Conservation (phyloP, 345 rosid genomes). For the Brassica incana region DNA sequence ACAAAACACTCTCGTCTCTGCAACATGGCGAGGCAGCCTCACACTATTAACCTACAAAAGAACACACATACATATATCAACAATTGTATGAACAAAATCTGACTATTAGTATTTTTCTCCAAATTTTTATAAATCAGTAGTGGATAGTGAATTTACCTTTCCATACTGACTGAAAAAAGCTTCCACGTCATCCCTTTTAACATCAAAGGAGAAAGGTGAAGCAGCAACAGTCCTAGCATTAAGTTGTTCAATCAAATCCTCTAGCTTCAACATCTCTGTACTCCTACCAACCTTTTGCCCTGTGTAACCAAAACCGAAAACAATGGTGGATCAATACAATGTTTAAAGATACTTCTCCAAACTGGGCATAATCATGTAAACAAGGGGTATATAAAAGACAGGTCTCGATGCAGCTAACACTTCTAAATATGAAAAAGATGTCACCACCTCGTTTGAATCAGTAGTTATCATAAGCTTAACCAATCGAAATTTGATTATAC, state of each 20-base stretch:
- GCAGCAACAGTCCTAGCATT: slow-evolving; percentile 75
- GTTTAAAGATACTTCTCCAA: background rate
- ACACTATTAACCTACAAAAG: slow-evolving; percentile 71
- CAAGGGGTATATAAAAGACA: background rate
- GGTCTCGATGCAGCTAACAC: background rate
- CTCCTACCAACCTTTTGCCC: slow-evolving; percentile 82
- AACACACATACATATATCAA: background rate
- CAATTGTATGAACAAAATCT: background rate
- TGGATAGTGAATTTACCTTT: slow-evolving; percentile 47
- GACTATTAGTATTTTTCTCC: background rate
- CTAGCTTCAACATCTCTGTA: slow-evolving; percentile 57
- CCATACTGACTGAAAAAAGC: slow-evolving; percentile 68
- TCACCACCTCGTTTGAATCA: background rate
- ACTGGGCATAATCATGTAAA: background rate
- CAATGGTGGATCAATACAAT: background rate
- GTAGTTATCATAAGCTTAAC: background rate
- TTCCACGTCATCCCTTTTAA: slow-evolving; percentile 66
- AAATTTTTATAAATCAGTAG: background rate
- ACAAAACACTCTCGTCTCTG: slow-evolving; percentile 62
- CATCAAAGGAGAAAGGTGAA: slow-evolving; percentile 64
- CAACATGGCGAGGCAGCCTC: slow-evolving; percentile 87
- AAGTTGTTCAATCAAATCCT: slow-evolving; percentile 71
- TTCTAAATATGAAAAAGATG: background rate
- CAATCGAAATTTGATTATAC: background rate
- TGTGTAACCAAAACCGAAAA: slow-evolving; percentile 30